Evolutionary conservation across 228 moss, liverwort and hornwort genomes (phyloP).

Genomic region (Sphagnum fallax): DNA sequence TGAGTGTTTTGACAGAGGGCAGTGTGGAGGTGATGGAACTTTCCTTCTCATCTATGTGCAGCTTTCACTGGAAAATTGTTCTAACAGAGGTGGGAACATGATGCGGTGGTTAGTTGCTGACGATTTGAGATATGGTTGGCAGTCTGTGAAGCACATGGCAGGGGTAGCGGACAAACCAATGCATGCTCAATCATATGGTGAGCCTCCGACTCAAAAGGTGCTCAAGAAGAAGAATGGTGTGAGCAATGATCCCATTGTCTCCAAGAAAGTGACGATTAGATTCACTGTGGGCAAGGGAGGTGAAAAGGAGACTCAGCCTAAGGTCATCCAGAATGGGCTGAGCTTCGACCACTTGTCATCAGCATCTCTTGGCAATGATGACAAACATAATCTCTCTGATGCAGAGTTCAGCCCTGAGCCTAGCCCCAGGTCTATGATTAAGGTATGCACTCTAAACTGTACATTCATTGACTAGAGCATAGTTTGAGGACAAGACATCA

Average conservation of each 20-base stretch:
- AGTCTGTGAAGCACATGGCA: conserved; percentile 35
- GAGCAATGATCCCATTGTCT: conserved; percentile 9
- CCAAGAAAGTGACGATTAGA: conserved; percentile 38
- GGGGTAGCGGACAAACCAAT: conserved; percentile 11
- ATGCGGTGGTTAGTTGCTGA: conserved; percentile 17
- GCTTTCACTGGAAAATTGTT: conserved; percentile 3
- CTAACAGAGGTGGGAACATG: conserved; percentile 4
- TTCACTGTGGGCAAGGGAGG: conserved; percentile 30
- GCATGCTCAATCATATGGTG: neutral
- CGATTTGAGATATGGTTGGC: conserved; percentile 18
- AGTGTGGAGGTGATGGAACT: conserved; percentile 38
- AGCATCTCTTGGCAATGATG: conserved; percentile 62
- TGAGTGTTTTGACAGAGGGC: conserved; percentile 39
- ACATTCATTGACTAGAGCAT: neutral
- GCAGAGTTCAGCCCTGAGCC: conserved; percentile 64
- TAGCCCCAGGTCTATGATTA: conserved; percentile 77
- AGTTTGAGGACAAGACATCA: neutral
- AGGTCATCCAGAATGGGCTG: conserved; percentile 70
- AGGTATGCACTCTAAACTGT: conserved; percentile 32
- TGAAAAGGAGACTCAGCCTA: conserved; percentile 45
- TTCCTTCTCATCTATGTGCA: neutral
- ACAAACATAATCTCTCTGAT: conserved; percentile 59
- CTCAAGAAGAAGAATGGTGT: conserved; percentile 34
- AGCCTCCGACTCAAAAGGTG: conserved; percentile 13
- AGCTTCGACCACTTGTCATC: conserved; percentile 70